Percentiles rank a stretch among this genome's conserved stretches.
phyloP scores from a whole-genome alignment of 1,284 basidiomycete genomes.

The Tetrapyrgos nigripes region DNA sequence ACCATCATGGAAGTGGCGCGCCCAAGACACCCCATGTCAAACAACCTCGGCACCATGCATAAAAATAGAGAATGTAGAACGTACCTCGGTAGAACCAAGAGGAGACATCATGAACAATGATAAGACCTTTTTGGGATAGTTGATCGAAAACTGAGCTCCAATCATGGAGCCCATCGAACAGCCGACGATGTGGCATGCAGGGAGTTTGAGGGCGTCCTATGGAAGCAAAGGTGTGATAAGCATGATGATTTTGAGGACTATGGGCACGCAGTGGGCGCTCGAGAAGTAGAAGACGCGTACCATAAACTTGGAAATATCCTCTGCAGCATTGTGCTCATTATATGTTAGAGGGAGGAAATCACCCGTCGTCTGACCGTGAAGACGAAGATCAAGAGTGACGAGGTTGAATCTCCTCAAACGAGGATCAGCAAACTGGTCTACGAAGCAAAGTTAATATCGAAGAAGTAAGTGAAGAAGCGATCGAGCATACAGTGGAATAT shows the following conservation, averaged over 20 bases:
- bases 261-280: background rate
- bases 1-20: too few species aligned
- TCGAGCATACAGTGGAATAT: conserved; percentile 15
- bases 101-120: conserved; percentile 20
- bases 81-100: conserved; percentile 16
- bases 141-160: conserved; percentile 14
- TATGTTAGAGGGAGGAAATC: conserved; percentile 10
- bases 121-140: conserved; percentile 12
- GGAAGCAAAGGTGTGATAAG: background rate
- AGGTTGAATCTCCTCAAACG: conserved; percentile 21
- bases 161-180: conserved; percentile 17
- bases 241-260: background rate
- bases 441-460: background rate
- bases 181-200: conserved; percentile 17
- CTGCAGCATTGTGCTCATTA: conserved; percentile 13
- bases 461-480: background rate
- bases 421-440: conserved; percentile 21
- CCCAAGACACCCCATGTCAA: too few species aligned
- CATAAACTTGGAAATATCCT: conserved; percentile 17
- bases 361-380: conserved; percentile 17
- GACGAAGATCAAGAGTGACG: conserved; percentile 19
- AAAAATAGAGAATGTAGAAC: background rate
- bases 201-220: conserved; percentile 17
- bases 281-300: conserved; percentile 1
- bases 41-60: too few species aligned